Conservation (phyloP, 2,329 filamentous ascomycete species). For the Penicillium aurantiogriseum region DNA sequence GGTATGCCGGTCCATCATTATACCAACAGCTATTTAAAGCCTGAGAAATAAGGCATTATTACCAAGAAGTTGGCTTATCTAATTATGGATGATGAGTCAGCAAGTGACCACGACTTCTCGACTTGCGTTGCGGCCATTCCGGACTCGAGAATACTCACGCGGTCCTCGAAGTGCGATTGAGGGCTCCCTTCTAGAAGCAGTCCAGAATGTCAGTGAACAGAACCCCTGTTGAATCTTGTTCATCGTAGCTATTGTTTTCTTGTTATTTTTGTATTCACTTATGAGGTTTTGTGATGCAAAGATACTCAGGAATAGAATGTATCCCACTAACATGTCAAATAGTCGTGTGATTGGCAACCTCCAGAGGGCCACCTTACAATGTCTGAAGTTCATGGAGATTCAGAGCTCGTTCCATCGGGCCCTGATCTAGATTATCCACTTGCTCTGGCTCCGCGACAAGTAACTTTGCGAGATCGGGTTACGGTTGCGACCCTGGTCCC, state of each 20-base stretch:
- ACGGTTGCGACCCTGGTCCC: constrained; percentile 82
- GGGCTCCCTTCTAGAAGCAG: constrained; percentile 24
- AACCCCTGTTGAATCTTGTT: constrained; percentile 11
- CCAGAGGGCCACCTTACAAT: constrained; percentile 28
- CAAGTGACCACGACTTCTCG: constrained; percentile 2
- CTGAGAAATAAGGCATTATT: too few species aligned
- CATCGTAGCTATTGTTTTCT: constrained; percentile 2
- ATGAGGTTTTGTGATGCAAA: constrained; percentile 1
- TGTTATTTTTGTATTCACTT: constrained; percentile 3
- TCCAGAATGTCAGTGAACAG: constrained; percentile 27
- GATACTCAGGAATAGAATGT: background rate
- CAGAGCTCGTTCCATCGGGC: constrained; percentile 30
- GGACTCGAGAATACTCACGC: constrained; percentile 46
- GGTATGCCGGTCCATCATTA: too few species aligned
- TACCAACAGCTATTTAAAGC: too few species aligned
- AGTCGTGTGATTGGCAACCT: constrained; percentile 37
- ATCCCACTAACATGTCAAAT: constrained; percentile 33
- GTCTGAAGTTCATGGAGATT: constrained; percentile 40
- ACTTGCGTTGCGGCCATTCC: constrained; percentile 41
- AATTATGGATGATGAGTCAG: background rate
- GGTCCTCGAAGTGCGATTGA: constrained; percentile 41
- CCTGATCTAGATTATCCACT: constrained; percentile 57
- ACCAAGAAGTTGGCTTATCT: background rate
- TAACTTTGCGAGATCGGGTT: constrained; percentile 78
- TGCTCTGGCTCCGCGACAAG: constrained; percentile 69